Evolutionary conservation across 768 basidiomycete species (phyloP), one percentile per base, ranked within the genome.

Genomic region (Serendipita vermifera): DNA sequence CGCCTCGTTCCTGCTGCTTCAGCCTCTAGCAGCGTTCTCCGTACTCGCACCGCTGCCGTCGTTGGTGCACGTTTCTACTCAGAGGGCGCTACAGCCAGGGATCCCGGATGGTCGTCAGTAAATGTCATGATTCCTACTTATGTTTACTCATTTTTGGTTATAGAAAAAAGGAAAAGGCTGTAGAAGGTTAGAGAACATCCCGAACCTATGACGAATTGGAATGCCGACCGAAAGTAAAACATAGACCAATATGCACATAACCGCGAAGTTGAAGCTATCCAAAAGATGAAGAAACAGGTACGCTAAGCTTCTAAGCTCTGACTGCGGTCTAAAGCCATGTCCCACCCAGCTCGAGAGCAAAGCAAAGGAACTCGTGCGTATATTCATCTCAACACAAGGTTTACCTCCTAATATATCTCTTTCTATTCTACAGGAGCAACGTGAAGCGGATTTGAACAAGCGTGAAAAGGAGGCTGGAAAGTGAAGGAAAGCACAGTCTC

Each of bases 151-250:
- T 43, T 33, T 32, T 20, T 29, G 29, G 55, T 58, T 66, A 33
- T 66, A 87, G 85, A 63, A 79, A 79, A 68, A 85, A 78, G 68
- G 85, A 86, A 67, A 81, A 76, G 64, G 85, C 83, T 17, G 77
- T 83, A 54, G 85, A 87, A 70, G 74, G 77, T 73, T 58, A 32
- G 62, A n/a, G n/a, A n/a, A n/a, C n/a, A n/a, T n/a, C n/a, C n/a
- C n/a, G n/a, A n/a, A n/a, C n/a, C n/a, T n/a, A n/a, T n/a, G n/a
- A n/a, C n/a, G n/a, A n/a, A n/a, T n/a, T n/a, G n/a, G n/a, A n/a
- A n/a, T n/a, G n/a, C n/a, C n/a, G n/a, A n/a, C n/a, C n/a, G n/a
- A n/a, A n/a, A n/a, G n/a, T n/a, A n/a, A n/a, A 43, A 33, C 15
- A 33, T 60, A 87, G 85, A 84, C 57, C 75, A 84, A 69, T 86